Conservation (phyloP, 306 rosid species). For the Senna tora region DNA sequence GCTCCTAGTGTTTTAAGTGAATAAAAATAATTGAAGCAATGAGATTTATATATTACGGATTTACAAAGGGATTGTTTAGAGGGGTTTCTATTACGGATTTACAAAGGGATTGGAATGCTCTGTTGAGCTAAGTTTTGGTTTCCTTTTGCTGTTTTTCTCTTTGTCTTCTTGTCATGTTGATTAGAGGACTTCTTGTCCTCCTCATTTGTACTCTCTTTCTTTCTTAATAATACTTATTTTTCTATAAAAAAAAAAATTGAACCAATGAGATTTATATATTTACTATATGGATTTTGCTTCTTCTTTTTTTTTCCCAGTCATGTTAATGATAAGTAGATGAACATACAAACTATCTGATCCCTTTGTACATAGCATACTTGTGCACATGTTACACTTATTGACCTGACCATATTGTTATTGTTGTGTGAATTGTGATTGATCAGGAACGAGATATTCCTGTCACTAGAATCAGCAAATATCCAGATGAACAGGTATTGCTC, state of each 20-base stretch:
- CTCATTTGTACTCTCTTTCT: no score
- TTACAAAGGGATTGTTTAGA: no score
- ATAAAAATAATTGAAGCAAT: not conserved
- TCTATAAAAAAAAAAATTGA: no score
- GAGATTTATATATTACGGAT: not conserved
- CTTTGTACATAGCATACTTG: not conserved
- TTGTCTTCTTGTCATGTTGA: no score
- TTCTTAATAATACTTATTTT: no score
- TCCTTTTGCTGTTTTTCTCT: no score
- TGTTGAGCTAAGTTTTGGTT: no score
- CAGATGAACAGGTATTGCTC: constrained; percentile 69
- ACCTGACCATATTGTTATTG: constrained; percentile 43
- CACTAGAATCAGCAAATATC: constrained; percentile 43
- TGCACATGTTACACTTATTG: constrained; percentile 23
- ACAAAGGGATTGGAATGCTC: no score
- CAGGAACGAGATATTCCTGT: constrained; percentile 58
- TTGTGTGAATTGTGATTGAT: no score
- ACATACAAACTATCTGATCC: constrained; percentile 1
- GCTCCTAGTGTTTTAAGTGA: not conserved
- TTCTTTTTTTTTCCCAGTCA: constrained; percentile 2
- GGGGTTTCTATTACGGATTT: no score
- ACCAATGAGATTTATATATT: not conserved
- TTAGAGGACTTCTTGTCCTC: no score
- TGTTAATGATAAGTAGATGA: not conserved
- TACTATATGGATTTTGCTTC: not conserved